Percentiles rank a stretch among this genome's conserved stretches.
Conservation (phyloP, 192 early-diverging fungal genomes). For the Coemansia sp. region DNA sequence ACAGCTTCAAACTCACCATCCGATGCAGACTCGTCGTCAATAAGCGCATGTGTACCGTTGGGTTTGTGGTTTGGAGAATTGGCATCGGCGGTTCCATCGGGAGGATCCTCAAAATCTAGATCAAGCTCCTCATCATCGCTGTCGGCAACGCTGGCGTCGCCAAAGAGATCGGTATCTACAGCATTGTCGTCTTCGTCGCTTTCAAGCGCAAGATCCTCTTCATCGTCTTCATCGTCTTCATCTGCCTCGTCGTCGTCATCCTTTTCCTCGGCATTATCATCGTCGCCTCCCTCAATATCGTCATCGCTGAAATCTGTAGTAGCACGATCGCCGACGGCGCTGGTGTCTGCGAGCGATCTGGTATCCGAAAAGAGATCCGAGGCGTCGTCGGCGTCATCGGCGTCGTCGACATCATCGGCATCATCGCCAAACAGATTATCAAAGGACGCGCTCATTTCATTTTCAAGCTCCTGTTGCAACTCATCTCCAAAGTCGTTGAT, state of each 20-base stretch:
- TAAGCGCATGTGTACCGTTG: constrained; percentile 9
- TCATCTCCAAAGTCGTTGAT: constrained; percentile 43
- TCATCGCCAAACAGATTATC: constrained; percentile 43
- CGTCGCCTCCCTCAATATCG: constrained; percentile 4
- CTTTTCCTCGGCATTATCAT: background rate
- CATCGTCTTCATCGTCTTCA: constrained; percentile 5
- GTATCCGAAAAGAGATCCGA: constrained; percentile 9
- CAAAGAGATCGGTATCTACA: constrained; percentile 33
- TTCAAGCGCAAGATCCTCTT: constrained; percentile 2
- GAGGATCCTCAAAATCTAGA: constrained; percentile 38
- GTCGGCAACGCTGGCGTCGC: constrained; percentile 18
- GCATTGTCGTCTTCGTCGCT: constrained; percentile 19
- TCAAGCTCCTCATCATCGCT: constrained; percentile 24
- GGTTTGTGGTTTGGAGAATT: background rate
- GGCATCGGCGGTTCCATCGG: background rate
- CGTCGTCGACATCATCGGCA: constrained; percentile 8
- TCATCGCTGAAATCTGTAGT: constrained; percentile 1
- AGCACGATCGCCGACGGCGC: constrained; percentile 6
- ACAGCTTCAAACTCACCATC: constrained; percentile 51
- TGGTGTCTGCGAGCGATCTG: constrained; percentile 20
- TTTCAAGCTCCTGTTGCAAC: constrained; percentile 49
- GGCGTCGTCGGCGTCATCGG: constrained; percentile 15
- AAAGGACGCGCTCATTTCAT: constrained; percentile 48
- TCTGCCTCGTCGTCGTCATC: background rate
- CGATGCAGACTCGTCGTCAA: constrained; percentile 20